These are phyloP conservation scores for Marasmius sp. DNA, from an alignment of 1,284 basidiomycete genomes.

Conservation along the genomic window DNA sequence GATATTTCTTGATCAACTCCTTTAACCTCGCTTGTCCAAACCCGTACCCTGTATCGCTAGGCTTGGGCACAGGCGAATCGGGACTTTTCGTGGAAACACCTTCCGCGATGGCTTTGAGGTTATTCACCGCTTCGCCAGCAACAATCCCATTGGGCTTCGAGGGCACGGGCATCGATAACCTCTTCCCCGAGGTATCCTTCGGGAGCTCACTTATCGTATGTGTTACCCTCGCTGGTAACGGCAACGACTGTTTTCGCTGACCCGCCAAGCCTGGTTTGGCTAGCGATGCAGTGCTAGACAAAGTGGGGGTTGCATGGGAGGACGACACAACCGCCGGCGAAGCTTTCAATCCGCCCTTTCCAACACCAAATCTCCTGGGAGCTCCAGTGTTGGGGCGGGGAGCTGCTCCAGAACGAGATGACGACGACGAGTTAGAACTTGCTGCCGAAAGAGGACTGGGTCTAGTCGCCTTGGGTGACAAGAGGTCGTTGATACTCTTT, in stretches of 20 bases:
- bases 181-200: neutral
- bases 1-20: slow-evolving; percentile 80
- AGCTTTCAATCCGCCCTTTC: slow-evolving; percentile 45
- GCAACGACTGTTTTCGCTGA: slow-evolving; percentile 6
- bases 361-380: slow-evolving; percentile 30
- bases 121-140: slow-evolving; percentile 17
- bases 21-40: slow-evolving; percentile 74
- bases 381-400: slow-evolving; percentile 25
- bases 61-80: slow-evolving; percentile 19
- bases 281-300: slow-evolving; percentile 73
- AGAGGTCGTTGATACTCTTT: neutral
- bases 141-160: slow-evolving; percentile 1
- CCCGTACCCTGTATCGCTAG: slow-evolving; percentile 46
- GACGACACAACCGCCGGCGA: slow-evolving; percentile 68
- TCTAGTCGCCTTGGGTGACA: neutral
- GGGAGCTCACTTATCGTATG: slow-evolving; percentile 13
- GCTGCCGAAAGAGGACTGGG: slow-evolving; percentile 6
- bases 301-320: slow-evolving; percentile 65
- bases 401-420: neutral
- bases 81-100: slow-evolving; percentile 9
- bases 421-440: neutral
- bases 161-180: neutral
- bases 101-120: slow-evolving; percentile 15
- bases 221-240: slow-evolving; percentile 14
- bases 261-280: slow-evolving; percentile 41